Base-by-base conservation (phyloP, 495 filamentous ascomycete species). In the Daldinia loculata region DNA sequence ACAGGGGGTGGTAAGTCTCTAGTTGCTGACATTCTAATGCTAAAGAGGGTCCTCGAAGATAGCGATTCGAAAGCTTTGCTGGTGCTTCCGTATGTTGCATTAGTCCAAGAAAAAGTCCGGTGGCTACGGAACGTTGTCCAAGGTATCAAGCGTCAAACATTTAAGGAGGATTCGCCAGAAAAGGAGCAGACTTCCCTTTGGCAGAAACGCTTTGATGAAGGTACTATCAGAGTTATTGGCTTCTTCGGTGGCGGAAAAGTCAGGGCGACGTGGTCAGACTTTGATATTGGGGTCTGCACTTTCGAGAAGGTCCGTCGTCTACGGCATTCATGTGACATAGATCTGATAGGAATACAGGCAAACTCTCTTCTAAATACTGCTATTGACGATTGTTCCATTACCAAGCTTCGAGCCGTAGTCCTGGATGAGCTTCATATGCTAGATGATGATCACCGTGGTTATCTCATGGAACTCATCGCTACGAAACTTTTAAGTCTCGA, bases 391-490 rank as follows among this genome's bases (percentile, higher is more conserved):
- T 89, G 87, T 74, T 87, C 82, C 14, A 87, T 93, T 67, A 81
- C 86, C 11, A 83, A 89, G 12, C 78, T 94, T 52, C 88, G 86
- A 27, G 80, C 89, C 22, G 88, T 94, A 30, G 91, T 94, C 8
- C 80, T 95, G 15, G 92, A 94, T 74, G 92, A 94, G 74, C 78
- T 93, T 4, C 92, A 95, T 69, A 93, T 95, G 91, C 81, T 95
- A 17, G 89, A 91, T 64, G 92, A 94, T 75, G 89, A 91, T 38
- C 85, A 88, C 71, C 88, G 92, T n/a, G 92, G 92, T 5, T 94
- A 93, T 72, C 83, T 94, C 0, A 80, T 95, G 58, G 92, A 95
- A 76, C 78, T 94, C n/a, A 87, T 94, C 80, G 87, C 89, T 5
- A 92, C 92, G 3, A 95, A 95, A 67, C 74, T 94, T 26, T 77